phyloP scores from a whole-genome alignment of 768 basidiomycete species.

The Amyloporia xantha region DNA sequence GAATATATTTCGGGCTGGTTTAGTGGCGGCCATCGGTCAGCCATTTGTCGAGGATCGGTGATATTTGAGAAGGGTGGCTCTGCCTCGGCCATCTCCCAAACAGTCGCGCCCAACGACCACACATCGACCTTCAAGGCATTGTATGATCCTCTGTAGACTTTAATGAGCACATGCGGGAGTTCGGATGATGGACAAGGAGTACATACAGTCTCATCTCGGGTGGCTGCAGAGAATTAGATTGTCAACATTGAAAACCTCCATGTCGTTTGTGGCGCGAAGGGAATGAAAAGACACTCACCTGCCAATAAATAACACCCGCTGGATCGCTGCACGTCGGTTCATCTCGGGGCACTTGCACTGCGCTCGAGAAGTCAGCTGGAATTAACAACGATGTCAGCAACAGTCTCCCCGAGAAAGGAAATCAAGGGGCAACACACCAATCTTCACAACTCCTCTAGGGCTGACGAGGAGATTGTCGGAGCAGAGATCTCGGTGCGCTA shows the following conservation, averaged over 20 bases:
- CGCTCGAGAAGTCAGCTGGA: conserved; percentile 73
- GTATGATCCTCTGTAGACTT: conserved; percentile 49
- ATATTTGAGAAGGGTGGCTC: conserved; percentile 65
- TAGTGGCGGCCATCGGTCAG: conserved; percentile 61
- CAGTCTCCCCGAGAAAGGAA: too few species aligned
- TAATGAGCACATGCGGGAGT: conserved; percentile 2
- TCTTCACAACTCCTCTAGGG: conserved; percentile 60
- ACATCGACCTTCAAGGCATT: conserved; percentile 70
- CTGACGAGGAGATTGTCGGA: conserved; percentile 80
- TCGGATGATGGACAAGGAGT: neutral
- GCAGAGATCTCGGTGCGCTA: conserved; percentile 80
- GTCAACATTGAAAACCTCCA: too few species aligned
- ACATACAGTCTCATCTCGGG: conserved; percentile 71
- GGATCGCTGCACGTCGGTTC: conserved; percentile 46
- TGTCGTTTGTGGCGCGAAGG: too few species aligned
- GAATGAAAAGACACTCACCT: too few species aligned
- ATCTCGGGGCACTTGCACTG: conserved; percentile 50
- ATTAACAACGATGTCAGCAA: neutral
- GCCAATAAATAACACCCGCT: conserved; percentile 78
- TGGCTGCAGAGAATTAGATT: conserved; percentile 37
- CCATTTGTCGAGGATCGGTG: conserved; percentile 38
- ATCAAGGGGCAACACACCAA: conserved; percentile 44
- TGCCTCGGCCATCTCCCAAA: conserved; percentile 77
- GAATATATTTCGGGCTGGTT: conserved; percentile 54
- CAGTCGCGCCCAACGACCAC: conserved; percentile 78